phyloP scores from a whole-genome alignment of 768 basidiomycete species.

The Lactarius sanguifluus region DNA sequence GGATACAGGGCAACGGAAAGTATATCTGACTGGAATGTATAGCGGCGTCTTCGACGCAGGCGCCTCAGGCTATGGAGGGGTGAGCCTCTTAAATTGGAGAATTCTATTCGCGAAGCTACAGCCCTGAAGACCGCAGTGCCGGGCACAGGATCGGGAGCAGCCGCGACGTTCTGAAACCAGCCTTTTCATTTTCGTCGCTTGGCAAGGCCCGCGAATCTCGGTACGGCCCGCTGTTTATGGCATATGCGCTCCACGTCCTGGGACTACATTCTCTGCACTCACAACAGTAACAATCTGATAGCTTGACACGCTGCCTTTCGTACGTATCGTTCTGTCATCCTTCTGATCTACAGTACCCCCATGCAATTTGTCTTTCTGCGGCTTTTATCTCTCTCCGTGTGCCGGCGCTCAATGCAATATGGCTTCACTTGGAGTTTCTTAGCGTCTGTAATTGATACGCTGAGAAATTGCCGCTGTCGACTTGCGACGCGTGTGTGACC shows the following conservation, averaged over 20 bases:
- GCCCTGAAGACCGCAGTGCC: slow-evolving; percentile 13
- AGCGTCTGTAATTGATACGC: slow-evolving; percentile 8
- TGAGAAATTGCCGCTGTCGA: background rate
- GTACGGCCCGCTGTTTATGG: slow-evolving; percentile 7
- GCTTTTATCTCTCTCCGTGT: background rate
- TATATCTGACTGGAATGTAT: background rate
- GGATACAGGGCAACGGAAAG: background rate
- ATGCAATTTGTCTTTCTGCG: slow-evolving; percentile 7
- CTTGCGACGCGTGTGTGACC: background rate
- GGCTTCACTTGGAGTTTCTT: slow-evolving; percentile 1
- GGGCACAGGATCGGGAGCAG: background rate
- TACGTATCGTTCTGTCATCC: background rate
- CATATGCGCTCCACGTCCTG: background rate
- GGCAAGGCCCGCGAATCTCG: slow-evolving; percentile 8
- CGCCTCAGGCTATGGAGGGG: background rate
- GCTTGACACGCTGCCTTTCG: background rate
- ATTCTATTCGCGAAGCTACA: background rate
- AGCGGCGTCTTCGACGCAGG: background rate
- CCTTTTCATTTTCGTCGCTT: background rate
- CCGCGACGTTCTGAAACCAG: background rate
- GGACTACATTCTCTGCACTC: background rate
- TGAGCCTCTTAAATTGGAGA: background rate
- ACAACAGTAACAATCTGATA: slow-evolving; percentile 6
- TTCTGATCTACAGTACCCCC: slow-evolving; percentile 17
- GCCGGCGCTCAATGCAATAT: slow-evolving; percentile 1